Base-by-base conservation (phyloP, 441 rosid species). In the Mallotus japonicus region DNA sequence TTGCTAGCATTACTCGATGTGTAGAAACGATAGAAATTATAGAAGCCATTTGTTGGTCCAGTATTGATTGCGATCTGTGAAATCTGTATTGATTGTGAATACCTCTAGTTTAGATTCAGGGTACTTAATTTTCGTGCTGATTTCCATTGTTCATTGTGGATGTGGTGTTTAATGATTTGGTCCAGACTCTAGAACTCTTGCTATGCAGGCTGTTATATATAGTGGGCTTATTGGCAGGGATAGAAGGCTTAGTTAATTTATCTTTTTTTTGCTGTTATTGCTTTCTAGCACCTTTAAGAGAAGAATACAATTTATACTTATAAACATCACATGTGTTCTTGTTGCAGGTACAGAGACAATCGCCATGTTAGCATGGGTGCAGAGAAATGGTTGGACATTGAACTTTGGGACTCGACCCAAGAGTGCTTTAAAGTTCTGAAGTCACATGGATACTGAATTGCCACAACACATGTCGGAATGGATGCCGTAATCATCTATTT, bases 291-390 rank as follows among this genome's bases (percentile, higher is more conserved):
- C 16, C 42, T 40, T 60, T 67, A 53, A 15, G 6, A 32, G 60
- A 20, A 51, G 54, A 8, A 22, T 4, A 14, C 63, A 7, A 15
- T 56, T 32, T 65, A 28, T 69, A 66, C 24, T 56, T 71, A 65
- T 28, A 28, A 57, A 71, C 24, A 57, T 14, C 28, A 6, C 4
- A 28, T 28, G 44, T 62, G 24, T 70, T 67, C 53, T 69, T 67
- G 71, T 61, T 84, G 77, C 83, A 94, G 97, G 80, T 92, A 92
- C 79, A 88, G 82, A 78, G 89, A 91, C 46, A n/a, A 95, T 77
- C 95, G 97, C 51, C 92, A 92, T 86, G 95, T 95, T 60, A 90
- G n/a, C 79, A 90, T 90, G 97, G 99, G 99, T 56, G 97, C 97
- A 34, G 97, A 95, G 87, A 95, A 95, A 80, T 95, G 99, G 97